Evolutionary conservation across 208 protist species (phyloP), one percentile per base, ranked within the genome.

Genomic region (Leishmania tropica): DNA sequence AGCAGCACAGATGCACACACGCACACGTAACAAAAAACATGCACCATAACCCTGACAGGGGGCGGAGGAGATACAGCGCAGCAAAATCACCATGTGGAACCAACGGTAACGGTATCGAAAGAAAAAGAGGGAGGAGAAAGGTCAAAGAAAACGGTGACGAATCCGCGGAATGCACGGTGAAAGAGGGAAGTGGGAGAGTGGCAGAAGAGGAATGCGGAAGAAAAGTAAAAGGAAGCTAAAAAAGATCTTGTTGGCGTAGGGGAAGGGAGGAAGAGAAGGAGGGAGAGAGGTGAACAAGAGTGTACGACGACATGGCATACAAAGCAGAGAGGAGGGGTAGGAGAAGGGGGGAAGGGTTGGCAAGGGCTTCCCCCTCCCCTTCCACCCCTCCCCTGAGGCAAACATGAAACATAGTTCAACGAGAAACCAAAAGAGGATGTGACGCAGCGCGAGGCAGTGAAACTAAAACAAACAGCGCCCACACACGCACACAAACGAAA

Each of bases 181-280:
- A 47, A 6, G 31, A 21, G 24, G 19, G 6, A 19, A 48, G 62
- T 28, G 48, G 37, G n/a, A 77, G 31, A 31, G 65, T 35, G 56
- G 58, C 37, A 54, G 24, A 75, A 19, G 51, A 75, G 42, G 40
- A 35, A 51, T 11, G 28, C 10, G 65, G 58, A 56, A 1, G 65
- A 79, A 75, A 64, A 74, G 71, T 56, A 75, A 68, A n/a, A 51
- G 53, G 3, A 37, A 73, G 56, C 58, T 37, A 58, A 83, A 71
- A 62, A 72, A 78, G 37, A 13, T 40, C 51, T 10, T 54, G 28
- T 7, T 70, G 28, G n/a, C 17, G 58, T 56, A 10, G 15, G 13
- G 21, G 28, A 81, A 72, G 79, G 71, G 48, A 31, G 76, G 74
- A 56, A 17, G 40, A 28, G 11, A 40, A 71, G 31, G 62, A 70